phyloP scores from a whole-genome alignment of 495 filamentous ascomycete species.

The Penicillium cosmopolitanum region DNA sequence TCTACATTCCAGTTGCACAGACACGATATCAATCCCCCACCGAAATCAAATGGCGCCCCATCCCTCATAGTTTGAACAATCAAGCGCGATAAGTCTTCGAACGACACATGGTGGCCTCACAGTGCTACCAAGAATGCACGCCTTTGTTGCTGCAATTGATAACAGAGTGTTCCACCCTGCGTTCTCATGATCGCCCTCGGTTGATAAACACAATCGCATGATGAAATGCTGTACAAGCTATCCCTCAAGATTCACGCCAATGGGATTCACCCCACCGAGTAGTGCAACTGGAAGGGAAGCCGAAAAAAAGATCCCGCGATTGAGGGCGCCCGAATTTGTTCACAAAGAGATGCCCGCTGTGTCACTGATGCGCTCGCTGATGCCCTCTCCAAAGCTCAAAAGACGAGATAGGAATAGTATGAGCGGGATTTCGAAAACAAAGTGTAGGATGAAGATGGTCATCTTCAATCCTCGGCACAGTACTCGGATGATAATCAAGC shows the following conservation, averaged over 20 bases:
- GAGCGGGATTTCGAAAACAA: conserved; percentile 28
- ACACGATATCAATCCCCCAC: not conserved
- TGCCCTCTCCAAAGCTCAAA: conserved; percentile 53
- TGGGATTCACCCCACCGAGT: conserved; percentile 30
- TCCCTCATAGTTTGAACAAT: conserved; percentile 13
- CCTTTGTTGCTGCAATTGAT: conserved; percentile 12
- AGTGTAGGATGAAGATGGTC: conserved; percentile 27
- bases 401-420: conserved; percentile 23
- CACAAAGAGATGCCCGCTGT: conserved; percentile 31
- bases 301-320: not conserved
- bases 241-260: conserved; percentile 16
- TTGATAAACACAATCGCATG: conserved; percentile 5
- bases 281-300: conserved; percentile 12
- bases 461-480: conserved; percentile 40
- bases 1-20: not conserved
- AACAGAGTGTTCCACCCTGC: conserved; percentile 11
- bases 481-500: conserved; percentile 35
- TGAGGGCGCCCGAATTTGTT: not conserved
- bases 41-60: not conserved
- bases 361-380: conserved; percentile 47
- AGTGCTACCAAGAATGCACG: conserved; percentile 11
- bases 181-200: conserved; percentile 19
- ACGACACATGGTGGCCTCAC: conserved; percentile 10
- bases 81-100: conserved; percentile 18
- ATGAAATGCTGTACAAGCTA: conserved; percentile 3